Evolutionary conservation across 2,329 filamentous ascomycete genomes (phyloP).

Genomic region (Trichophyton verrucosum): DNA sequence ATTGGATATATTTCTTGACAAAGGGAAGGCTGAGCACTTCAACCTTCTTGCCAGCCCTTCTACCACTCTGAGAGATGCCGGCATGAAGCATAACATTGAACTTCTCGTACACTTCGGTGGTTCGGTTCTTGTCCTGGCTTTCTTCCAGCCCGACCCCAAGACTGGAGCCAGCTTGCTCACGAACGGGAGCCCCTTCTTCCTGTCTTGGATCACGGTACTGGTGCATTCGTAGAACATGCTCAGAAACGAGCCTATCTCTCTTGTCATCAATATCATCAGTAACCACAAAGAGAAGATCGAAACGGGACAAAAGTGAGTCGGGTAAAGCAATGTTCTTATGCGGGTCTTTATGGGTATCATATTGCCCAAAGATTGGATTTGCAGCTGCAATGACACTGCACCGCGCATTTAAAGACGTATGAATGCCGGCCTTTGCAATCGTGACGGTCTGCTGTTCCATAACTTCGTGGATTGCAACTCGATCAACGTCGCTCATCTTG

Average conservation of each 20-base stretch:
- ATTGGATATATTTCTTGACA: conserved; percentile 99
- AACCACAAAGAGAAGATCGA: conserved; percentile 93
- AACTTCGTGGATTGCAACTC: conserved; percentile 98
- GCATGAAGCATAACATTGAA: conserved; percentile 93
- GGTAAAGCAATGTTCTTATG: conserved; percentile 97
- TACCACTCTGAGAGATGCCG: conserved; percentile 64
- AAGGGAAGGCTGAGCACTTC: conserved; percentile 94
- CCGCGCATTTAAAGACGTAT: conserved; percentile 90
- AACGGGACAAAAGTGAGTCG: conserved; percentile 92
- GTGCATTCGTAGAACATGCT: conserved; percentile 96
- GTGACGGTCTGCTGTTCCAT: conserved; percentile 99
- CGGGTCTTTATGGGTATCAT: conserved; percentile 95
- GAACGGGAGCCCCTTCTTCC: conserved; percentile 87
- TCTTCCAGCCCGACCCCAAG: conserved; percentile 77
- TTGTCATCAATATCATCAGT: conserved; percentile 97
- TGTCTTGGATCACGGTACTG: conserved; percentile 82
- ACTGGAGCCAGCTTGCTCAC: conserved; percentile 72
- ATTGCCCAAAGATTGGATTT: conserved; percentile 96
- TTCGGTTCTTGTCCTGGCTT: conserved; percentile 56
- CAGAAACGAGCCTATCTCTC: conserved; percentile 78
- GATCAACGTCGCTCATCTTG: conserved; percentile 98
- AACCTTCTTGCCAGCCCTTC: conserved; percentile 61
- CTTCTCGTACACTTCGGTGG: conserved; percentile 89
- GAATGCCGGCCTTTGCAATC: conserved; percentile 95
- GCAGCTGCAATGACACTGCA: conserved; percentile 94